Evolutionary conservation across 78 protist species (phyloP).

Genomic region (Bodo saltans): DNA sequence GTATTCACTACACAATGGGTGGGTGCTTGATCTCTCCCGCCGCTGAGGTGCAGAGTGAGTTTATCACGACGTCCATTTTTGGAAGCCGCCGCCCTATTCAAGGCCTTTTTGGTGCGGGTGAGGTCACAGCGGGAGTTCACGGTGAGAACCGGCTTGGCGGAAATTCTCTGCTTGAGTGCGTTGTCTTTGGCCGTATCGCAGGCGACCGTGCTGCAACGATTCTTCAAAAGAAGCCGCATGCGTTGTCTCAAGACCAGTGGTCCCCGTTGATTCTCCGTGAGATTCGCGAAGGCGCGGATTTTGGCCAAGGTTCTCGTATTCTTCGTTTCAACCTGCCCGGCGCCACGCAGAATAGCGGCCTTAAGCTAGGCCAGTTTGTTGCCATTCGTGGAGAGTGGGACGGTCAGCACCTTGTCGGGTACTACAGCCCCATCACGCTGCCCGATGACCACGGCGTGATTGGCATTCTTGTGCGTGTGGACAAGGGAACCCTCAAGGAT

Average conservation of each 20-base stretch:
- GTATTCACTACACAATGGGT: constrained; percentile 77
- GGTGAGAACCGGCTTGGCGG: constrained; percentile 81
- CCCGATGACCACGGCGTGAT: constrained; percentile 2
- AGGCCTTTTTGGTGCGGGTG: constrained; percentile 77
- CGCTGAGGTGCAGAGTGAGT: constrained; percentile 23
- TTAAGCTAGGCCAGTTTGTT: constrained; percentile 16
- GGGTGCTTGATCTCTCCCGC: constrained; percentile 41
- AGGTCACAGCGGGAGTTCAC: constrained; percentile 80
- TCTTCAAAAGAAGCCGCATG: background rate
- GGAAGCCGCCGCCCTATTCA: constrained; percentile 15
- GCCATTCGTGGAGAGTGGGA: background rate
- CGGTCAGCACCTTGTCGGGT: constrained; percentile 23
- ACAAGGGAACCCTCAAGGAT: background rate
- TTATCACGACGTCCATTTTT: background rate
- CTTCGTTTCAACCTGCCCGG: constrained; percentile 2
- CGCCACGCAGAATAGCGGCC: constrained; percentile 1
- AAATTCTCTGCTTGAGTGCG: constrained; percentile 72
- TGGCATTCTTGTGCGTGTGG: background rate
- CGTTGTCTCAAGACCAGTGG: background rate
- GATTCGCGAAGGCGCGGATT: background rate
- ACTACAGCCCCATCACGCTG: constrained; percentile 30
- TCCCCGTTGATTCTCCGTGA: background rate
- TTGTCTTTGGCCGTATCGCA: constrained; percentile 66
- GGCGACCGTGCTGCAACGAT: constrained; percentile 27
- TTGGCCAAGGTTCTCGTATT: background rate